These are phyloP conservation scores for Bromus sterilis DNA, from an alignment of 176 grass and related monocot species.

Conservation along the genomic window DNA sequence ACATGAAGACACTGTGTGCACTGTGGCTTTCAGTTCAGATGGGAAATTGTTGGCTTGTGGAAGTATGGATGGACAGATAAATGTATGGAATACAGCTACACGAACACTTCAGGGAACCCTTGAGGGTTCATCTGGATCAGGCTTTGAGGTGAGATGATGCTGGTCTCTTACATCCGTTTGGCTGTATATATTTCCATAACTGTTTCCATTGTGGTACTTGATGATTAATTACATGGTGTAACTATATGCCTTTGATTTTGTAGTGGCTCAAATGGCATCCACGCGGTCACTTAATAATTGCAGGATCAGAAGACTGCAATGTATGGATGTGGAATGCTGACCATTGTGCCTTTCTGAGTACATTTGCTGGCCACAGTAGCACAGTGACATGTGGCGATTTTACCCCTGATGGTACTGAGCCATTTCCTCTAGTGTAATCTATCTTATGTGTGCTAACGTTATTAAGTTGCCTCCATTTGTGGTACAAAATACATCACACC, in stretches of 20 bases:
- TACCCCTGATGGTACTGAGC: not conserved
- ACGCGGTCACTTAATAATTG: constrained; percentile 71
- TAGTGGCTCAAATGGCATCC: constrained; percentile 99
- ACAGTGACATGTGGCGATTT: constrained; percentile 86
- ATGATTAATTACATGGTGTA: not conserved
- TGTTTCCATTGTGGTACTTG: not conserved
- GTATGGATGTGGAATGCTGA: constrained; percentile 96
- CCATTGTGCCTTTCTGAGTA: constrained; percentile 43
- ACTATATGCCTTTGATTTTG: not conserved
- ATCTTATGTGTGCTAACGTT: not conserved
- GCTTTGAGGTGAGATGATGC: constrained; percentile 66
- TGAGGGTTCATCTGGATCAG: constrained; percentile 71
- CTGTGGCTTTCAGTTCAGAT: constrained; percentile 82
- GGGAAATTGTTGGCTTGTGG: constrained; percentile 72
- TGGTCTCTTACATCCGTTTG: not conserved
- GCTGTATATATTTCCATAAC: not conserved
- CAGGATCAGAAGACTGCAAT: constrained; percentile 82
- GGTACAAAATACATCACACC: not conserved
- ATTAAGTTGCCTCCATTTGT: not conserved
- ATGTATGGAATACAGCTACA: constrained; percentile 62
- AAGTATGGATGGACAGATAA: constrained; percentile 75
- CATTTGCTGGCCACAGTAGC: constrained; percentile 81
- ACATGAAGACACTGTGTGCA: constrained; percentile 60
- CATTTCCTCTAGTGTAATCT: not conserved
- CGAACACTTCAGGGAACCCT: constrained; percentile 54